Conservation (phyloP, 2,329 filamentous ascomycete species). For the Metarhizium guizhouense region DNA sequence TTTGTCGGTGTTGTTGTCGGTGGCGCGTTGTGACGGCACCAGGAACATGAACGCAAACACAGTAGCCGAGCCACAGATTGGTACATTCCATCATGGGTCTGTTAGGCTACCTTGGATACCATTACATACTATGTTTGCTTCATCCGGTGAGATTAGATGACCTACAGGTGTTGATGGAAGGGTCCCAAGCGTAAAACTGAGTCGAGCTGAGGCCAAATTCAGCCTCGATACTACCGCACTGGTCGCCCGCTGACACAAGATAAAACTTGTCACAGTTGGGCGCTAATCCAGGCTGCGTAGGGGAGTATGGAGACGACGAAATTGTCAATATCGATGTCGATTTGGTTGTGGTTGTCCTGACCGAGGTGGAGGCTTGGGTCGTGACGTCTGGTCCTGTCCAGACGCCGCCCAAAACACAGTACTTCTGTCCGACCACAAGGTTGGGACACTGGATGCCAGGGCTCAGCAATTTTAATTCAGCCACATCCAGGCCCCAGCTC, state of each 20-base stretch:
- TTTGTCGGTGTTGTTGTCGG: background rate
- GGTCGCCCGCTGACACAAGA: background rate
- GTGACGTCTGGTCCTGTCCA: background rate
- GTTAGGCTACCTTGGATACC: background rate
- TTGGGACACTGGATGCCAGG: conserved; percentile 15
- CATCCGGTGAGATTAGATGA: background rate
- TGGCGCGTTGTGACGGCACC: background rate
- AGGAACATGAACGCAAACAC: background rate
- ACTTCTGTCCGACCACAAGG: conserved; percentile 10
- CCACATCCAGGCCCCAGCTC: conserved; percentile 14
- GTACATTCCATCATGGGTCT: background rate
- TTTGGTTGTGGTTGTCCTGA: background rate
- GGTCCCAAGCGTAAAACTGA: conserved; percentile 6
- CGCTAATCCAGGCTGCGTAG: conserved; percentile 4
- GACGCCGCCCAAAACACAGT: conserved; percentile 13
- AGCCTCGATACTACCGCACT: conserved; percentile 1
- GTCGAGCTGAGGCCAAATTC: background rate
- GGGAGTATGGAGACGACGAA: background rate
- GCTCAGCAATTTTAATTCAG: conserved; percentile 14
- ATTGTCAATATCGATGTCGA: background rate
- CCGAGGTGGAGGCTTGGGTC: background rate
- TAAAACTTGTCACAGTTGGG: conserved; percentile 4
- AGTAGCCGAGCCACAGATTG: background rate
- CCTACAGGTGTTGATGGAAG: background rate
- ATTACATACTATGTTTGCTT: background rate